A percentile compares a stretch with the other conserved stretches of the same genome.
These are phyloP conservation scores for Irpex sp. DNA, from an alignment of 1,284 basidiomycete species.

Conservation along the genomic window DNA sequence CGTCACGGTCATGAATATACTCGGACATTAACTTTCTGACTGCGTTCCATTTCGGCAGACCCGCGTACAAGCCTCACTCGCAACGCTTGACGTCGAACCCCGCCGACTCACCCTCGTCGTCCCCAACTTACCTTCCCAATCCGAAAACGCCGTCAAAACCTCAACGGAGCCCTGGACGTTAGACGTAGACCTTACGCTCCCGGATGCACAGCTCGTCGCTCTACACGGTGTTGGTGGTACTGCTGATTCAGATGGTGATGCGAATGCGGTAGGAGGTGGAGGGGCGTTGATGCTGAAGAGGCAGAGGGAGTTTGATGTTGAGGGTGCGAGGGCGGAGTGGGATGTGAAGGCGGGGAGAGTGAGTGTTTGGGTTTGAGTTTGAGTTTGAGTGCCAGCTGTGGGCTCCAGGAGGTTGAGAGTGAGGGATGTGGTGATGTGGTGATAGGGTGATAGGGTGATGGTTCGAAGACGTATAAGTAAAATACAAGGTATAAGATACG, in stretches of 20 bases:
- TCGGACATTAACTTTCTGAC: no score
- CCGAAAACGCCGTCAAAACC: no score
- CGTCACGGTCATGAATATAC: no score
- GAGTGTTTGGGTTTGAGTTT: conserved; percentile 33
- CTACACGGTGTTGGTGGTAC: conserved; percentile 8
- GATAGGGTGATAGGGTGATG: background rate
- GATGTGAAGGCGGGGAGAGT: conserved; percentile 46
- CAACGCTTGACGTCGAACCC: conserved; percentile 59
- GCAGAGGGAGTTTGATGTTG: conserved; percentile 54
- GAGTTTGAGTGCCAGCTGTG: background rate
- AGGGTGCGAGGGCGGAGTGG: conserved; percentile 63
- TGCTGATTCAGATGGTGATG: no score
- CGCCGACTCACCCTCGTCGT: conserved; percentile 44
- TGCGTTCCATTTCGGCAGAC: background rate
- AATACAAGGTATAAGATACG: no score
- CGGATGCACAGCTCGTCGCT: conserved; percentile 45
- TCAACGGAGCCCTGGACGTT: conserved; percentile 31
- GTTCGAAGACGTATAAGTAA: background rate
- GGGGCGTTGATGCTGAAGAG: conserved; percentile 45
- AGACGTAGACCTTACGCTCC: conserved; percentile 49
- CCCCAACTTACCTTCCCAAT: conserved; percentile 22
- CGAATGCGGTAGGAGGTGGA: conserved; percentile 3
- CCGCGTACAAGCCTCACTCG: conserved; percentile 32
- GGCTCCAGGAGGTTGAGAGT: background rate
- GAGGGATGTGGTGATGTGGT: background rate